Conservation (phyloP, 768 basidiomycete species). For the Termitomyces eurrhizus region DNA sequence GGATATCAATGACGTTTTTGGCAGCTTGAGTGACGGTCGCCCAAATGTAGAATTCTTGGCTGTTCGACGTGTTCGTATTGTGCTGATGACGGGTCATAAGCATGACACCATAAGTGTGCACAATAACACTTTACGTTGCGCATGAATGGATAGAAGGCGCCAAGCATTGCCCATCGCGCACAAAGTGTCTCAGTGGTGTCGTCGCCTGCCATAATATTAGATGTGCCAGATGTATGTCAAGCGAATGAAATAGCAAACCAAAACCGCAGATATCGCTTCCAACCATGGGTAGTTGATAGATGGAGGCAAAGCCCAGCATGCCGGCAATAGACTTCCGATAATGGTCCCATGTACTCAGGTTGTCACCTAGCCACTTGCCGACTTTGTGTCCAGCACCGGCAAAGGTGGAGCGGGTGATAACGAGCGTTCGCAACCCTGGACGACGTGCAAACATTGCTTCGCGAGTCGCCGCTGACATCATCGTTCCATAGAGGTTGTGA, state of each 20-base stretch:
- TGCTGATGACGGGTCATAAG: slow-evolving; percentile 32
- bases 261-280: slow-evolving; percentile 74
- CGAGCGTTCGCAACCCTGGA: slow-evolving; percentile 54
- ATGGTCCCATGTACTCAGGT: slow-evolving; percentile 54
- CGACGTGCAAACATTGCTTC: slow-evolving; percentile 60
- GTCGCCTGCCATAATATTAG: slow-evolving; percentile 30
- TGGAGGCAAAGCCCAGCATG: slow-evolving; percentile 59
- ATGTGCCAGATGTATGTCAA: not conserved
- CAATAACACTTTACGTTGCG: slow-evolving; percentile 48
- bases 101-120: not conserved
- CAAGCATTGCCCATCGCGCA: slow-evolving; percentile 73
- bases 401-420: slow-evolving; percentile 74
- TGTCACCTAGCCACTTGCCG: slow-evolving; percentile 77
- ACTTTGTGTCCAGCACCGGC: slow-evolving; percentile 62
- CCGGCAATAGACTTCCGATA: slow-evolving; percentile 60
- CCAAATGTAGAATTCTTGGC: slow-evolving; percentile 72
- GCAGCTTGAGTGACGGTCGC: slow-evolving; percentile 53
- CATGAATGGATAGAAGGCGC: slow-evolving; percentile 80
- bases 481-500: slow-evolving; percentile 67
- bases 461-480: slow-evolving; percentile 65
- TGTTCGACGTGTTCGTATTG: slow-evolving; percentile 45
- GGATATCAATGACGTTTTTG: slow-evolving; percentile 53
- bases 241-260: slow-evolving; percentile 29
- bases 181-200: slow-evolving; percentile 69
- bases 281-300: slow-evolving; percentile 73